Evolutionary conservation across 1,284 basidiomycete species (phyloP).

Genomic region (Megacollybia platyphylla): DNA sequence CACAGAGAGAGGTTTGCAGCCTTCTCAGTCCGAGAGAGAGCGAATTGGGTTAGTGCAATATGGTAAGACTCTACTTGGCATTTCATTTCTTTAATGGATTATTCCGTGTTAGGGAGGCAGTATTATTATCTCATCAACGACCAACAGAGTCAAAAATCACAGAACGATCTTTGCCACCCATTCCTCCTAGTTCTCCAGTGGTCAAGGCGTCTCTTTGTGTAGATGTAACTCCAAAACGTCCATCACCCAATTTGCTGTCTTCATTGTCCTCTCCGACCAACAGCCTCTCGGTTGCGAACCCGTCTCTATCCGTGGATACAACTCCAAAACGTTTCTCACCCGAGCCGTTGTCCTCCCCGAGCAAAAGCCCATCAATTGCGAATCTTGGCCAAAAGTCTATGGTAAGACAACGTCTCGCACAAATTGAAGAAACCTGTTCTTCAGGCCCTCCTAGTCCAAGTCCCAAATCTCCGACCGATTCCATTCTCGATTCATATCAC

Average conservation of each 20-base stretch:
- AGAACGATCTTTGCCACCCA: constrained; percentile 10
- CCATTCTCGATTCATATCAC: constrained; percentile 1
- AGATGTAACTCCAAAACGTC: background rate
- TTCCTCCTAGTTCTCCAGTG: constrained; percentile 7
- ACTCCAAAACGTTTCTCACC: background rate
- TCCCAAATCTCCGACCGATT: background rate
- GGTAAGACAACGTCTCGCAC: constrained; percentile 37
- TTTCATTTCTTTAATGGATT: constrained; percentile 4
- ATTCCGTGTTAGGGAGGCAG: constrained; percentile 36
- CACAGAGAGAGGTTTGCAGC: constrained; percentile 48
- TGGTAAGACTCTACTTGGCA: constrained; percentile 29
- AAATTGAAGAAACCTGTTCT: constrained; percentile 21
- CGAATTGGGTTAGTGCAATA: constrained; percentile 57
- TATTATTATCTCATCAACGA: constrained; percentile 25
- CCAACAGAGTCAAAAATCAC: background rate
- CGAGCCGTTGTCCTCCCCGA: constrained; percentile 8
- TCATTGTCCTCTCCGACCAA: background rate
- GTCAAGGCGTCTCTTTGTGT: background rate
- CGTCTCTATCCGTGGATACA: background rate
- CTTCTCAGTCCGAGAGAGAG: constrained; percentile 44
- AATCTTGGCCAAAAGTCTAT: constrained; percentile 36
- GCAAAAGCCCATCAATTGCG: constrained; percentile 35
- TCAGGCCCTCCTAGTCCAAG: background rate
- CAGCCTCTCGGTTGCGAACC: background rate
- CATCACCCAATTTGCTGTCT: background rate